Conservation (phyloP, 768 basidiomycete species). For the Pholiota conissans region DNA sequence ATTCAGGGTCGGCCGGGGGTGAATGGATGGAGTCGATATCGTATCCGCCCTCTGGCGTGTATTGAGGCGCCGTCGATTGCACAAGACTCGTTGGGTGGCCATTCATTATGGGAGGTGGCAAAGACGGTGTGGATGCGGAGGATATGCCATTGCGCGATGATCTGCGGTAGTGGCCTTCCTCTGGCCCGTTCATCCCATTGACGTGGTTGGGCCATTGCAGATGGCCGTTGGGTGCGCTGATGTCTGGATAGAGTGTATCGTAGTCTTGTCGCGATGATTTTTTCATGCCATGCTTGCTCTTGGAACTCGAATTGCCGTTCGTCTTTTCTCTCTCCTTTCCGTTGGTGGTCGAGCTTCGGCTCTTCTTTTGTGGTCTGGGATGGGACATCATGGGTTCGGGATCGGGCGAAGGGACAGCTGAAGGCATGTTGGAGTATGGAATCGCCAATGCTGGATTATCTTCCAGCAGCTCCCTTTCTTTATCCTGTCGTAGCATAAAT, state of each 20-base stretch:
- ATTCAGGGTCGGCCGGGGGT: constrained; percentile 20
- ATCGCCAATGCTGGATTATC: constrained; percentile 53
- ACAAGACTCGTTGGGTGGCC: constrained; percentile 17
- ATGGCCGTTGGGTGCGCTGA: not conserved
- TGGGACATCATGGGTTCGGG: constrained; percentile 19
- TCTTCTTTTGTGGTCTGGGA: constrained; percentile 26
- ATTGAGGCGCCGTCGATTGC: constrained; percentile 15
- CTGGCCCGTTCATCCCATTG: not conserved
- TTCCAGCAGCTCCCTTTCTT: constrained; percentile 41
- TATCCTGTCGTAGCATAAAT: constrained; percentile 39
- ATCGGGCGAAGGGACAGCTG: constrained; percentile 20
- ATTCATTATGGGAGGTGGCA: constrained; percentile 17
- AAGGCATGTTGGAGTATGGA: constrained; percentile 28
- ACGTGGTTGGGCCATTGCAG: not conserved
- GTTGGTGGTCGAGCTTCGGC: constrained; percentile 23
- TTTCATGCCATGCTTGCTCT: constrained; percentile 17
- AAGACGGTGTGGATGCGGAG: constrained; percentile 12
- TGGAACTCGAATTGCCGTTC: constrained; percentile 25
- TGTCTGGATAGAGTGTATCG: not conserved
- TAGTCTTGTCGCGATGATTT: constrained; percentile 7
- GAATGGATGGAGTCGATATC: constrained; percentile 28
- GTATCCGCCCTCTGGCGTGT: constrained; percentile 17
- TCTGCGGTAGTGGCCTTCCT: constrained; percentile 14
- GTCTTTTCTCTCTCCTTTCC: constrained; percentile 36
- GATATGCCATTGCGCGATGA: constrained; percentile 16